These are phyloP conservation scores for Nannizziopsis arthrosporioides DNA, from an alignment of 2,329 filamentous ascomycete genomes.

Conservation along the genomic window DNA sequence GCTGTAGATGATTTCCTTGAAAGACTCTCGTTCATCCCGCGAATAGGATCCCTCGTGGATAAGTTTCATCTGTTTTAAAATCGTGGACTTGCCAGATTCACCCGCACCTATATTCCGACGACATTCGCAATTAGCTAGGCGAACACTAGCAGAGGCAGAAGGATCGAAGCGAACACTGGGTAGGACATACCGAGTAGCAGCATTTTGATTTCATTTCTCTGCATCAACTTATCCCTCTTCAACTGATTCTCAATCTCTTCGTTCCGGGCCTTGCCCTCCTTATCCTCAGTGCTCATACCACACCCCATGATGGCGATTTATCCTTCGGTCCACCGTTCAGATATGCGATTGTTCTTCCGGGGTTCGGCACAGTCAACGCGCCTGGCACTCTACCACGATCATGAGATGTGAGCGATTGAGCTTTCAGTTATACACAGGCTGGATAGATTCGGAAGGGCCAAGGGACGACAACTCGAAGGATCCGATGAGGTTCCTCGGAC, in stretches of 20 bases:
- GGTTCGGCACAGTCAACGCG: too few relatives aligned
- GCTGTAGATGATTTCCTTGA: conserved; percentile 62
- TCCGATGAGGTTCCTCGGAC: too few relatives aligned
- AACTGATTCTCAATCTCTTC: conserved; percentile 99
- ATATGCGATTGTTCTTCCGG: neutral
- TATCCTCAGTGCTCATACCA: conserved; percentile 99
- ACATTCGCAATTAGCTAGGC: neutral
- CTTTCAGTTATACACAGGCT: too few relatives aligned
- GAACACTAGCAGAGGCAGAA: too few relatives aligned
- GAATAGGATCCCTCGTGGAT: conserved; percentile 99
- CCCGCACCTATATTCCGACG: conserved; percentile 58
- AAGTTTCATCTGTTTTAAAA: conserved; percentile 96
- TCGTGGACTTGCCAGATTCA: conserved; percentile 93
- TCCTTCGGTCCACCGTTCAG: neutral
- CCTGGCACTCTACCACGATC: too few relatives aligned
- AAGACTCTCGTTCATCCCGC: conserved; percentile 64
- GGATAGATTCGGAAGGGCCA: too few relatives aligned
- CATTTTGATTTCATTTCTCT: conserved; percentile 99
- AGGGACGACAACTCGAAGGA: too few relatives aligned
- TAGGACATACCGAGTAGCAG: conserved; percentile 78
- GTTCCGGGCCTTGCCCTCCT: conserved; percentile 99
- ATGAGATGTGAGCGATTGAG: too few relatives aligned
- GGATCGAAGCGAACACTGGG: too few relatives aligned
- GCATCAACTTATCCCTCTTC: conserved; percentile 96
- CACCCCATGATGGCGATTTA: conserved; percentile 77